These are phyloP conservation scores for Seminavis robusta DNA, from an alignment of 108 stramenopile species.

Conservation along the genomic window DNA sequence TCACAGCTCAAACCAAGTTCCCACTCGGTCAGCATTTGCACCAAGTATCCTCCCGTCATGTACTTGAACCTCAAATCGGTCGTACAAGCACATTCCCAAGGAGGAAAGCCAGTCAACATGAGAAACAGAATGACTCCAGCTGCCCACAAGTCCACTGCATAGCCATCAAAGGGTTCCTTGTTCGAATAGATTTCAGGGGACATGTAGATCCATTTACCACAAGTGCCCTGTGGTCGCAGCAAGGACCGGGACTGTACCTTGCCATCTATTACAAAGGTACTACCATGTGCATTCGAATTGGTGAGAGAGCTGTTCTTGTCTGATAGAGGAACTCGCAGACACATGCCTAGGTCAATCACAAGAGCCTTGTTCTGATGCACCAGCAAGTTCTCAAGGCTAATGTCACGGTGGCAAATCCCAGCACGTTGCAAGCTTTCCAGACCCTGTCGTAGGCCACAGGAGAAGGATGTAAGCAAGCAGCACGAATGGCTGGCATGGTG, in stretches of 20 bases:
- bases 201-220: conserved; percentile 94
- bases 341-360: conserved; percentile 96
- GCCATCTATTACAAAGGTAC: conserved; percentile 5
- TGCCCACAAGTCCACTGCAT: conserved; percentile 93
- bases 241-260: conserved; percentile 39
- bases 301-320: conserved; percentile 3
- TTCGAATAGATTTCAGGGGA: conserved; percentile 84
- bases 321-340: conserved; percentile 66
- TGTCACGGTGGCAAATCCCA: conserved; percentile 87
- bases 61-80: conserved; percentile 75
- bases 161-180: conserved; percentile 80
- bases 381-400: conserved; percentile 87
- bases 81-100: conserved; percentile 72
- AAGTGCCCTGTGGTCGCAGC: conserved; percentile 70
- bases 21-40: conserved; percentile 84
- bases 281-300: neutral
- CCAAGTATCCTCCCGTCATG: conserved; percentile 78
- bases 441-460: conserved; percentile 34
- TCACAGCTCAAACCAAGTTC: conserved; percentile 60
- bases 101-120: conserved; percentile 87
- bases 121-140: conserved; percentile 91
- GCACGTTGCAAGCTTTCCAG: conserved; percentile 71
- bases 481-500: too few relatives aligned
- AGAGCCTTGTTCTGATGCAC: conserved; percentile 57
- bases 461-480: neutral